phyloP scores from a whole-genome alignment of 495 filamentous ascomycete genomes.

The Xylaria telfairii region DNA sequence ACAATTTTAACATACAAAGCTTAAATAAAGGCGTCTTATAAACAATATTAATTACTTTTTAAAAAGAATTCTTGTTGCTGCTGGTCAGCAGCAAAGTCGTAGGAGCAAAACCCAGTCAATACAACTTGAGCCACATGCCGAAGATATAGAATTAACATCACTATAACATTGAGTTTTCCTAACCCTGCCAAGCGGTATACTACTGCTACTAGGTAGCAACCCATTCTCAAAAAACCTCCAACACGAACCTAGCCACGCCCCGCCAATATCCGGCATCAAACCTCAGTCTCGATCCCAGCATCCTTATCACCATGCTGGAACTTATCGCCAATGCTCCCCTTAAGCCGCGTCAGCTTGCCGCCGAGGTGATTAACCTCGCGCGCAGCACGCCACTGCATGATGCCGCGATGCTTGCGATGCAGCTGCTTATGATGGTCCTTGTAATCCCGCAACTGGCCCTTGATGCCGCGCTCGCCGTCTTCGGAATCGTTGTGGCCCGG shows the following conservation, averaged over 20 bases:
- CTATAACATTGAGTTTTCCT: neutral
- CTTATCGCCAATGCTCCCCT: conserved; percentile 58
- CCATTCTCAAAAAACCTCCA: neutral
- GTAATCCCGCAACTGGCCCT: conserved; percentile 56
- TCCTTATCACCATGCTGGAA: conserved; percentile 64
- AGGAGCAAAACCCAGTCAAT: no score
- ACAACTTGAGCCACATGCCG: no score
- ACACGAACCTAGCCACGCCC: neutral
- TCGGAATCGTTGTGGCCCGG: conserved; percentile 38
- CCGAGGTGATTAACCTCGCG: conserved; percentile 65
- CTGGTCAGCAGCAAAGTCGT: no score
- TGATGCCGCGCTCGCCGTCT: conserved; percentile 48
- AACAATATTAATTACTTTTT: no score
- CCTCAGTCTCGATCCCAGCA: conserved; percentile 67
- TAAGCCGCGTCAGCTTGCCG: conserved; percentile 60
- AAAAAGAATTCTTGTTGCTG: no score
- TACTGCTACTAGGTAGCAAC: no score
- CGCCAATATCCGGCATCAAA: conserved; percentile 32
- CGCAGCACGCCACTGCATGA: conserved; percentile 75
- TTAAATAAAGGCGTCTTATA: no score
- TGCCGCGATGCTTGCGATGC: conserved; percentile 66
- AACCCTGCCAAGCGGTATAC: neutral
- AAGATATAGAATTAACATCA: neutral
- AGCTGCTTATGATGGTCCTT: conserved; percentile 63
- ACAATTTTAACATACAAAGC: no score